These are phyloP conservation scores for Samsoniella hepiali DNA, from an alignment of 2,329 filamentous ascomycete genomes.

Conservation along the genomic window DNA sequence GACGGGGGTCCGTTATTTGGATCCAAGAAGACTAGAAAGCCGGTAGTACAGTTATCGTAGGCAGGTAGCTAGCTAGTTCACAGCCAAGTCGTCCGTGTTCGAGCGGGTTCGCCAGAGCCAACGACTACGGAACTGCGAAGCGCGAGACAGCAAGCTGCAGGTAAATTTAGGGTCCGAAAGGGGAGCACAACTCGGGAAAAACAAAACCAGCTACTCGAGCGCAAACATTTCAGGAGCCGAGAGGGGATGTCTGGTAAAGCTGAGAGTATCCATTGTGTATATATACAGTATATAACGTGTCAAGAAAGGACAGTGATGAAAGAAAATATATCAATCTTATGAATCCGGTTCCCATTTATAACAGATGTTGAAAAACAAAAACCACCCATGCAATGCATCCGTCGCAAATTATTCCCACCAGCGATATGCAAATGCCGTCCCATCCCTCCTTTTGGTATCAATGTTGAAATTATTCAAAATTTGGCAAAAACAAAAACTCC, in stretches of 20 bases:
- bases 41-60: too few species aligned
- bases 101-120: too few species aligned
- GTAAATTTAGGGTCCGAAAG: too few species aligned
- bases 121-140: too few species aligned
- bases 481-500: neutral
- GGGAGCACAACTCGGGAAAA: too few species aligned
- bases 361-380: neutral
- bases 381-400: slow-evolving; percentile 1
- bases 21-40: neutral
- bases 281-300: neutral
- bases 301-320: neutral
- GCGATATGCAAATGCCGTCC: neutral
- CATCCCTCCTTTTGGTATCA: slow-evolving; percentile 14
- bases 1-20: neutral
- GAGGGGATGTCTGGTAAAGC: neutral
- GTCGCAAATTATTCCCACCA: neutral
- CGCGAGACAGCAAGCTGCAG: too few species aligned
- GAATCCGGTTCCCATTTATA: neutral
- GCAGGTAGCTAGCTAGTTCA: too few species aligned
- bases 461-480: neutral
- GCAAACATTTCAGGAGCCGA: too few species aligned
- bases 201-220: too few species aligned
- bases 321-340: neutral
- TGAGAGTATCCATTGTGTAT: slow-evolving; percentile 1
- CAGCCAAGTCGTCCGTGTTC: too few species aligned